Evolutionary conservation across 345 rosid species (phyloP).

Genomic region (Orychophragmus violaceus): DNA sequence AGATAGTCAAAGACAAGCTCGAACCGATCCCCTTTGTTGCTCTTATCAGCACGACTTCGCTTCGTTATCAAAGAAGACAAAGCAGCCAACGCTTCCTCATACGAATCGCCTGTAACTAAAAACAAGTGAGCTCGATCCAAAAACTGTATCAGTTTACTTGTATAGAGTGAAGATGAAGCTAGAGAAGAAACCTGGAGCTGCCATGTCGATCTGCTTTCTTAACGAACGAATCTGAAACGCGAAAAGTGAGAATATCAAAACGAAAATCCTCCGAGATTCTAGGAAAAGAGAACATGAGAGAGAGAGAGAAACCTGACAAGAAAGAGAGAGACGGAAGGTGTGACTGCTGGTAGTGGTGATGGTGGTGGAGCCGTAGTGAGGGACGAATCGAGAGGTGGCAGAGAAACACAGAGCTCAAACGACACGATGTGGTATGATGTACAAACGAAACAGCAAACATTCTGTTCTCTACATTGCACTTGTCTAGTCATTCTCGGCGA

Average conservation of each 20-base stretch:
- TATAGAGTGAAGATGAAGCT: neutral
- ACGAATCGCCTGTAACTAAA: constrained; percentile 32
- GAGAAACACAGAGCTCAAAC: constrained; percentile 22
- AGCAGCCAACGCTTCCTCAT: constrained; percentile 76
- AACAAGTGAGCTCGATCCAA: constrained; percentile 17
- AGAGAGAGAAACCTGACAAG: constrained; percentile 10
- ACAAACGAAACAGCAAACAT: constrained; percentile 21
- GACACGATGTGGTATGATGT: constrained; percentile 28
- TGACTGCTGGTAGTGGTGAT: constrained; percentile 14
- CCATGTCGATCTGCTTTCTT: constrained; percentile 29
- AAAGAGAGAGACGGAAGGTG: constrained; percentile 11
- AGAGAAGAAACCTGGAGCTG: constrained; percentile 12
- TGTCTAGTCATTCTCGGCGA: constrained; percentile 7
- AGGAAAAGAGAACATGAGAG: neutral
- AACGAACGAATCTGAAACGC: constrained; percentile 28
- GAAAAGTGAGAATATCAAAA: neutral
- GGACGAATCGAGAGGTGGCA: constrained; percentile 9
- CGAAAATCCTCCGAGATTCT: constrained; percentile 2
- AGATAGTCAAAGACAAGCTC: constrained; percentile 77
- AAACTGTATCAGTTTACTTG: neutral
- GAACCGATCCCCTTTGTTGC: constrained; percentile 74
- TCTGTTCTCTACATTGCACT: neutral
- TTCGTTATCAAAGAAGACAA: constrained; percentile 81
- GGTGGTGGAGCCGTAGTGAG: constrained; percentile 25
- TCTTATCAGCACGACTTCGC: constrained; percentile 82